Evolutionary conservation across 768 basidiomycete species (phyloP).

Genomic region (Suillus cothurnatus): DNA sequence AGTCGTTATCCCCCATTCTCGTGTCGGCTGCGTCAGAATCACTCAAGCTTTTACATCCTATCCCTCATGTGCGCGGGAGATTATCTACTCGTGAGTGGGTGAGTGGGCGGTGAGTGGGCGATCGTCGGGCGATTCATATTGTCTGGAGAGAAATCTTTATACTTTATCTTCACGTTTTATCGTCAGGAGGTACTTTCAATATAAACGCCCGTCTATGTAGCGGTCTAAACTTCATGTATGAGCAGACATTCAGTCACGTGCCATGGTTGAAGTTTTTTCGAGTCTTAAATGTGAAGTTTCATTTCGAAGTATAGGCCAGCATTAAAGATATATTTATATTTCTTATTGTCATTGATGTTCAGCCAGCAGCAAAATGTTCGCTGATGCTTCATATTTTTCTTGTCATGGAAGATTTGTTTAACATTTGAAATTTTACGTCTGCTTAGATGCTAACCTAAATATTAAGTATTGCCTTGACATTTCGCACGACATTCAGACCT

Average conservation of each 20-base stretch:
- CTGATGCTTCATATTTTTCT: background rate
- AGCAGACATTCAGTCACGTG: background rate
- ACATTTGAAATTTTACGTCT: background rate
- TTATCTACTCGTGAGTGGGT: too few species aligned
- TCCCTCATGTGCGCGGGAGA: too few species aligned
- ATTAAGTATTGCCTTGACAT: too few species aligned
- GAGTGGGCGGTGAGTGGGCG: background rate
- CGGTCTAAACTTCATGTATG: conserved; percentile 1
- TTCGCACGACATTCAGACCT: background rate
- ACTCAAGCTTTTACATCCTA: too few species aligned
- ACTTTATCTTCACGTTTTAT: background rate
- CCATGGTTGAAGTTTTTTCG: background rate
- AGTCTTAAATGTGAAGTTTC: background rate
- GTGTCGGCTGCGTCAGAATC: too few species aligned
- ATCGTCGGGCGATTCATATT: background rate
- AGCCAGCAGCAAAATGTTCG: background rate
- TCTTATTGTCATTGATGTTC: background rate
- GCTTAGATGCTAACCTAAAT: background rate
- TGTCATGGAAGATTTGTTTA: background rate
- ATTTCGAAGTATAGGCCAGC: background rate
- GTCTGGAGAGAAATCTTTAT: background rate
- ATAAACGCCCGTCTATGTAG: background rate
- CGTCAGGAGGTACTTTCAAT: background rate
- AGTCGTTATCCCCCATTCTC: too few species aligned
- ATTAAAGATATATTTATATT: background rate